Conservation (phyloP, 2,329 filamentous ascomycete species). For the Monosporascus ibericus region DNA sequence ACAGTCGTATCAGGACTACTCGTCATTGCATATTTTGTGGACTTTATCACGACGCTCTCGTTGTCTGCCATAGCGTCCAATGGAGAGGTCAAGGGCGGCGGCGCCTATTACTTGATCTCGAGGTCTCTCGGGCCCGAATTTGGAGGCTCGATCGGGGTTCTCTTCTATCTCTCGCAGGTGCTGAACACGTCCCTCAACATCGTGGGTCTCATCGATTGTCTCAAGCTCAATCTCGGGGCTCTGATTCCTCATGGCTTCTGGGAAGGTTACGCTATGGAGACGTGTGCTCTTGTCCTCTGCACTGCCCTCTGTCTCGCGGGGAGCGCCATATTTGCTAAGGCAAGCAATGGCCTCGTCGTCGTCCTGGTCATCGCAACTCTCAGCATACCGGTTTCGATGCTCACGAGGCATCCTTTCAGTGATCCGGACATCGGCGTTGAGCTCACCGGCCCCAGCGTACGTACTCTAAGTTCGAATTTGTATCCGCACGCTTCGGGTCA, state of each 20-base stretch:
- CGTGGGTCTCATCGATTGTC: slow-evolving; percentile 77
- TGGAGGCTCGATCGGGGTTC: slow-evolving; percentile 78
- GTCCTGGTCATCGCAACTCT: slow-evolving; percentile 68
- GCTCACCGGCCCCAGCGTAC: slow-evolving; percentile 70
- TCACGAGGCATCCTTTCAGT: slow-evolving; percentile 62
- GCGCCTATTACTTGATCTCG: slow-evolving; percentile 85
- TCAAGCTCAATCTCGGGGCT: slow-evolving; percentile 67
- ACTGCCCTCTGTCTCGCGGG: slow-evolving; percentile 73
- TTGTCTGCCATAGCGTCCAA: slow-evolving; percentile 87
- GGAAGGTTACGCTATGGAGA: slow-evolving; percentile 72
- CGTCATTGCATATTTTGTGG: slow-evolving; percentile 68
- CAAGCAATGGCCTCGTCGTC: slow-evolving; percentile 69
- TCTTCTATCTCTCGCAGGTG: slow-evolving; percentile 87
- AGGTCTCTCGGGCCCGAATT: slow-evolving; percentile 82
- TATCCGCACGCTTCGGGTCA: slow-evolving; percentile 61
- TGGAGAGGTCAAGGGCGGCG: slow-evolving; percentile 80
- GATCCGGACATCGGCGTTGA: slow-evolving; percentile 57
- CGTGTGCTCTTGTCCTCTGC: slow-evolving; percentile 63
- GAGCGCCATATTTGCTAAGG: slow-evolving; percentile 72
- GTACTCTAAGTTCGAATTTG: slow-evolving; percentile 69
- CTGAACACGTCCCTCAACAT: slow-evolving; percentile 85
- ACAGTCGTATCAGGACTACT: slow-evolving; percentile 53
- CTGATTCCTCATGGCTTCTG: slow-evolving; percentile 66
- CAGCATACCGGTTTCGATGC: slow-evolving; percentile 75
- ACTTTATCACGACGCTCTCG: slow-evolving; percentile 79